Evolutionary conservation across 164 flowering plant species (phyloP).

Genomic region (Sedum album): DNA sequence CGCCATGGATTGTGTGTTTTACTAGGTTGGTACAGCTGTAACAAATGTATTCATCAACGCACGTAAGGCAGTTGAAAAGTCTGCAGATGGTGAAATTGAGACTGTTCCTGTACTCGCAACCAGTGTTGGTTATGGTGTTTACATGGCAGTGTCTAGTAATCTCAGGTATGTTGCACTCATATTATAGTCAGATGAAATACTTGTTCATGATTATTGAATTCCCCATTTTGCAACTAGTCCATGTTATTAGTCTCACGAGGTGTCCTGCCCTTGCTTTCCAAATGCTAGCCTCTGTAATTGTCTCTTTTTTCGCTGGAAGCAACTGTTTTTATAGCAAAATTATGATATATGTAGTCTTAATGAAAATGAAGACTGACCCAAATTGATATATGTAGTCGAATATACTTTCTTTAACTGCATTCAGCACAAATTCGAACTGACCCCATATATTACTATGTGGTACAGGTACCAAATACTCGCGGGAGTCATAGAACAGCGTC

Average conservation of each 20-base stretch:
- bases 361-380: background rate
- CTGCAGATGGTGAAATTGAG: conserved; percentile 60
- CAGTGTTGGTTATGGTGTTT: conserved; percentile 91
- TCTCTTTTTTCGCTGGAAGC: background rate
- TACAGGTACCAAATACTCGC: conserved; percentile 90
- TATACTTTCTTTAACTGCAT: background rate
- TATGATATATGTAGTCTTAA: background rate
- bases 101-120: conserved; percentile 77
- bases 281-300: background rate
- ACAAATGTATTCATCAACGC: conserved; percentile 82
- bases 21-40: conserved; percentile 76
- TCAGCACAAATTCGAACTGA: background rate
- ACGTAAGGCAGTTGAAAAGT: conserved; percentile 62
- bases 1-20: conserved; percentile 1
- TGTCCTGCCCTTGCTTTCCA: background rate
- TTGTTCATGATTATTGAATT: background rate
- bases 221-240: too few species aligned
- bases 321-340: background rate
- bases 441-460: background rate
- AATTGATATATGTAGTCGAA: background rate
- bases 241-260: too few species aligned
- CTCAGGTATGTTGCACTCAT: conserved; percentile 62
- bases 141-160: conserved; percentile 95
- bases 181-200: background rate
- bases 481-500: conserved; percentile 83